Evolutionary conservation across 352 stramenopile genomes (phyloP).

Genomic region (Pythium folliculosum): DNA sequence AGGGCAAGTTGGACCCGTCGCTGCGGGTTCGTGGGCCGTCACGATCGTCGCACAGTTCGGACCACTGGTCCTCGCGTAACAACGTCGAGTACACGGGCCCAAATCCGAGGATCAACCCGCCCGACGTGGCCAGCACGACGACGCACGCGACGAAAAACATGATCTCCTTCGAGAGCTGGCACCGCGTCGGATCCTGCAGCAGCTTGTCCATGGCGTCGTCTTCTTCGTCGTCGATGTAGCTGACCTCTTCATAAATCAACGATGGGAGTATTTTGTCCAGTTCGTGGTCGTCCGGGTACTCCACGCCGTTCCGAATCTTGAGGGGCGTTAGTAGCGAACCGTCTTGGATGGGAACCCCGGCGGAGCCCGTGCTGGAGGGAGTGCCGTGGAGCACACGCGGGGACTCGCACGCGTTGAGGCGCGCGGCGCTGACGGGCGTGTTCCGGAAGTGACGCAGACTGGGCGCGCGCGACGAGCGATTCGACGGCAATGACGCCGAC

Average conservation of each 20-base stretch:
- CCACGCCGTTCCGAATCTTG: slow-evolving; percentile 5
- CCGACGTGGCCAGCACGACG: slow-evolving; percentile 63
- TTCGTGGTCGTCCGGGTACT: slow-evolving; percentile 11
- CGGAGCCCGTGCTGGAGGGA: slow-evolving; percentile 8
- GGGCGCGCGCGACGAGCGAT: slow-evolving; percentile 16
- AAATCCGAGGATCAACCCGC: slow-evolving; percentile 78
- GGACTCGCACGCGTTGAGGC: slow-evolving; percentile 18
- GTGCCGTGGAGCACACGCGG: slow-evolving; percentile 4
- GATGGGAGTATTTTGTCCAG: slow-evolving; percentile 8
- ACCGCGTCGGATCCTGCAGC: slow-evolving; percentile 18
- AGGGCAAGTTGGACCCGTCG: slow-evolving; percentile 22
- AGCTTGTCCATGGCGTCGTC: slow-evolving; percentile 10
- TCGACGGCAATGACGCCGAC: slow-evolving; percentile 30
- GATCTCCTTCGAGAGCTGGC: slow-evolving; percentile 52
- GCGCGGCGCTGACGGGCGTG: background rate
- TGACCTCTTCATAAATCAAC: slow-evolving; percentile 16
- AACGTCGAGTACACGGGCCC: slow-evolving; percentile 74
- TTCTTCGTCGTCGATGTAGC: slow-evolving; percentile 10
- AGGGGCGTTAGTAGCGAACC: slow-evolving; percentile 6
- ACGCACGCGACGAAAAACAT: slow-evolving; percentile 66
- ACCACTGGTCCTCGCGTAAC: slow-evolving; percentile 68
- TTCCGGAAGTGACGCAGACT: slow-evolving; percentile 22
- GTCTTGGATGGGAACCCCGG: slow-evolving; percentile 16
- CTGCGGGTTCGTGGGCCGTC: background rate
- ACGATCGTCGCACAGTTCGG: slow-evolving; percentile 44